Conservation (phyloP, 345 rosid genomes). For the Pugionium dolabratum region DNA sequence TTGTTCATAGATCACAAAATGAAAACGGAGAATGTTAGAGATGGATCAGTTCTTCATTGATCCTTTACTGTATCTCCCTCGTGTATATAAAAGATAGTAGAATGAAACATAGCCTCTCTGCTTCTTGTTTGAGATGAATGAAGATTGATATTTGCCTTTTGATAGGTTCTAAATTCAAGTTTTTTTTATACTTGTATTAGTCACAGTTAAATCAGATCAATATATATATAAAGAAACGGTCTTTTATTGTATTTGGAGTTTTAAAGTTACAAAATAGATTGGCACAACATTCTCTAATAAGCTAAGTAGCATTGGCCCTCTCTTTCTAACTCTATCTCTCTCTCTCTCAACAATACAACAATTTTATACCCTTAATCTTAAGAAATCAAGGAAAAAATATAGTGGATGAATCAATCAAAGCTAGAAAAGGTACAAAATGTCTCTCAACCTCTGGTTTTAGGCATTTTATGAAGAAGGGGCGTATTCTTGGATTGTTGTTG, state of each 20-base stretch:
- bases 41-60: conserved; percentile 44
- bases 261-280: conserved; percentile 14
- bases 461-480: conserved; percentile 62
- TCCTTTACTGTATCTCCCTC: conserved; percentile 1
- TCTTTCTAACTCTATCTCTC: background rate
- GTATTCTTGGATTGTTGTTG: conserved; percentile 70
- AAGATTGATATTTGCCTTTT: background rate
- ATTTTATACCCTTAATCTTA: conserved; percentile 19
- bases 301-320: conserved; percentile 23
- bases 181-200: no score
- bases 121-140: conserved; percentile 25
- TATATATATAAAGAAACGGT: background rate
- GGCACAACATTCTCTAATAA: conserved; percentile 22
- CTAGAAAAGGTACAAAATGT: conserved; percentile 20
- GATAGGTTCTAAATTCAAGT: no score
- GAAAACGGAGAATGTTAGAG: conserved; percentile 35
- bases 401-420: conserved; percentile 15
- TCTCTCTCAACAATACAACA: conserved; percentile 37
- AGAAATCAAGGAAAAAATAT: conserved; percentile 23
- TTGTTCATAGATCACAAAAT: conserved; percentile 46
- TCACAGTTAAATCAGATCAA: background rate
- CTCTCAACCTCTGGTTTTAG: conserved; percentile 20
- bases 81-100: conserved; percentile 29
- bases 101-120: conserved; percentile 25
- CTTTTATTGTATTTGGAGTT: conserved; percentile 26